These are phyloP conservation scores for Melampsora occidentalis DNA, from an alignment of 1,284 basidiomycete genomes.

Conservation along the genomic window DNA sequence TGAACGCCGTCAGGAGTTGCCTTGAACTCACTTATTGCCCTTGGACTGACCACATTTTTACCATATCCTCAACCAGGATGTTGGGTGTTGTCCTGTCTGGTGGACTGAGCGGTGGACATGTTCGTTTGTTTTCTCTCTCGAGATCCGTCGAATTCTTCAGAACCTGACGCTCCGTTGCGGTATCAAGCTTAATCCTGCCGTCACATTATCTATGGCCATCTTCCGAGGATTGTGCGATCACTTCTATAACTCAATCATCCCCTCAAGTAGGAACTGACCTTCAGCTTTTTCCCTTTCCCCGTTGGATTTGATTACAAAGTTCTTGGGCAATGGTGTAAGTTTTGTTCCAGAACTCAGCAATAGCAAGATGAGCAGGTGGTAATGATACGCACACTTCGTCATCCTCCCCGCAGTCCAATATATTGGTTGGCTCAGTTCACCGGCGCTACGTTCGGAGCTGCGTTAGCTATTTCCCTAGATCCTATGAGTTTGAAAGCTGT, in stretches of 20 bases:
- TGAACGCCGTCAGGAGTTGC: neutral
- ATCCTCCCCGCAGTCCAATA: slow-evolving; percentile 15
- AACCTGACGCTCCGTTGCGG: neutral
- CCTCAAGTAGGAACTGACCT: neutral
- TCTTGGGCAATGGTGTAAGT: slow-evolving; percentile 5
- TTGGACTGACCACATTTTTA: neutral
- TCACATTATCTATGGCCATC: slow-evolving; percentile 30
- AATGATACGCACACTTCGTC: neutral
- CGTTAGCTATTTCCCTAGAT: slow-evolving; percentile 8
- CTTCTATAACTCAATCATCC: neutral
- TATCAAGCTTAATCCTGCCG: slow-evolving; percentile 37
- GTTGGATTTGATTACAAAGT: neutral
- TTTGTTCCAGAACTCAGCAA: neutral
- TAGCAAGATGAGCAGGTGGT: neutral
- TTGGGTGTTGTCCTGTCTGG: slow-evolving; percentile 35
- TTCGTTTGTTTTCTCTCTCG: neutral
- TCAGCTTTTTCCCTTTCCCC: neutral
- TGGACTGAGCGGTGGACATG: slow-evolving; percentile 42
- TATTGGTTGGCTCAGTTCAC: slow-evolving; percentile 42
- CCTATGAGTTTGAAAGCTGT: neutral
- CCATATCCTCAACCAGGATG: neutral
- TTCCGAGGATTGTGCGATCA: slow-evolving; percentile 32
- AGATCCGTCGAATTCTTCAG: neutral
- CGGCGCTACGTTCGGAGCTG: slow-evolving; percentile 35
- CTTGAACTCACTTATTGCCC: neutral